Evolutionary conservation across 78 protist species (phyloP).

Genomic region (Polysphondylium violaceum): DNA sequence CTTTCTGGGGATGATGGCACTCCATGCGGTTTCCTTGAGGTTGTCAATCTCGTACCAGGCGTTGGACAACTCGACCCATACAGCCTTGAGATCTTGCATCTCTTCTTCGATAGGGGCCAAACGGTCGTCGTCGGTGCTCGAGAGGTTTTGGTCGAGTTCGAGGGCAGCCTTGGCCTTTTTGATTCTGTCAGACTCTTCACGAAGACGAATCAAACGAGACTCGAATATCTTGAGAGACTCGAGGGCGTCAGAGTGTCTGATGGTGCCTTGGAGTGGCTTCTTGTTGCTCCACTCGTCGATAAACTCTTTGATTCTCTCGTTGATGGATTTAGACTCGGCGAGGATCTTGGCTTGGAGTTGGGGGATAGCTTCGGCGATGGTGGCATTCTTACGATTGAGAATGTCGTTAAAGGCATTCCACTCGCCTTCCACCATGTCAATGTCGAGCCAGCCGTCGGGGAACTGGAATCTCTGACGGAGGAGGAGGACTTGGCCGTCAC

Average conservation of each 20-base stretch:
- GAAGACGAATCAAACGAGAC: conserved; percentile 34
- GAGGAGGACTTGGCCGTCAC: conserved; percentile 85
- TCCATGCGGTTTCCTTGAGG: conserved; percentile 90
- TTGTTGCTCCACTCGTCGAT: conserved; percentile 45
- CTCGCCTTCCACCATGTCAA: conserved; percentile 90
- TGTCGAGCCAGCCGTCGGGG: conserved; percentile 91
- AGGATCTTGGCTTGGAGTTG: conserved; percentile 78
- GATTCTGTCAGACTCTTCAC: conserved; percentile 74
- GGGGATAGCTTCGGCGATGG: conserved; percentile 75
- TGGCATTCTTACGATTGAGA: conserved; percentile 49
- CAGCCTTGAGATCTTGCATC: conserved; percentile 86
- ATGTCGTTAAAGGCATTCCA: conserved; percentile 87
- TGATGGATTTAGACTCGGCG: conserved; percentile 58
- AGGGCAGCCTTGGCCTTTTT: conserved; percentile 88
- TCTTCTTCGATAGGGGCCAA: conserved; percentile 83
- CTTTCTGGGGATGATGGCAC: conserved; percentile 90
- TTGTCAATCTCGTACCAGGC: conserved; percentile 83
- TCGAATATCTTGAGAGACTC: conserved; percentile 78
- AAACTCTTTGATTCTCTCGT: conserved; percentile 60
- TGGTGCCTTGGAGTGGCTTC: conserved; percentile 89
- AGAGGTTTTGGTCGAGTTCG: conserved; percentile 45
- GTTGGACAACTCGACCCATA: conserved; percentile 85
- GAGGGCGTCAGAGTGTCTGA: conserved; percentile 74
- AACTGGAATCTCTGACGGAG: conserved; percentile 88
- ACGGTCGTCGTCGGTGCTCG: conserved; percentile 51